Evolutionary conservation across 2,329 filamentous ascomycete genomes (phyloP), one percentile per base, ranked within the genome.

Genomic region (Chaetomium olivaceum): DNA sequence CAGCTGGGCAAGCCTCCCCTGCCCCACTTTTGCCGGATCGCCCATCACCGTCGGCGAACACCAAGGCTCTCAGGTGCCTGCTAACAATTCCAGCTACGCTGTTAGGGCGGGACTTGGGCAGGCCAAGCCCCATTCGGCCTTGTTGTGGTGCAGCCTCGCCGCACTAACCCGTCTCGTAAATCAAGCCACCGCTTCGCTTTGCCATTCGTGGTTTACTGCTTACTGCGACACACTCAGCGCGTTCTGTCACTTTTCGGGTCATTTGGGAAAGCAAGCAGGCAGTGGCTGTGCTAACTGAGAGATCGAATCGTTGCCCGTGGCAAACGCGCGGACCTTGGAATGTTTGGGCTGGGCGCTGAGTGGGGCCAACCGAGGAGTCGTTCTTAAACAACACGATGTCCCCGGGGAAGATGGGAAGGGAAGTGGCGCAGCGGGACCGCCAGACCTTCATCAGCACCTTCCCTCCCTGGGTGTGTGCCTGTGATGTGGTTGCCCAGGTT

Each of bases 141-240:
- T 25, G 29, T 59, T 27, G n/a, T 29, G 31, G 36, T 54, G 27
- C 62, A 67, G 62, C 63, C 65, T 67, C 31, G 62, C 58, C 29
- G 21, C 55, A 55, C 65, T 64, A 64, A 23, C 61, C 62, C 6
- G 9, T 55, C 58, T 23, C 16, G 25, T 31, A 4, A 11, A 29
- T 62, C 33, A 67, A 67, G 62, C 65, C 65, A 62, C 62, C 62
- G 51, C 60, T 63, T 60, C 36, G 29, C 36, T 36, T 60, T 65
- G 11, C 60, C 64, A 12, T 63, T 64, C 65, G 43, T 39, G 61
- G 51, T 65, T 43, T 65, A 63, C 60, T 60, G 64, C 64, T 66
- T 52, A 66, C 39, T 1, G 21, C 19, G 6, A 19, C 29, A 14
- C 21, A 27, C 33, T 36, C 60, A 57, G 54, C 46, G 33, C 58